These are phyloP conservation scores for Aspergillus sp. DNA, from an alignment of 2,329 filamentous ascomycete genomes.

Conservation along the genomic window DNA sequence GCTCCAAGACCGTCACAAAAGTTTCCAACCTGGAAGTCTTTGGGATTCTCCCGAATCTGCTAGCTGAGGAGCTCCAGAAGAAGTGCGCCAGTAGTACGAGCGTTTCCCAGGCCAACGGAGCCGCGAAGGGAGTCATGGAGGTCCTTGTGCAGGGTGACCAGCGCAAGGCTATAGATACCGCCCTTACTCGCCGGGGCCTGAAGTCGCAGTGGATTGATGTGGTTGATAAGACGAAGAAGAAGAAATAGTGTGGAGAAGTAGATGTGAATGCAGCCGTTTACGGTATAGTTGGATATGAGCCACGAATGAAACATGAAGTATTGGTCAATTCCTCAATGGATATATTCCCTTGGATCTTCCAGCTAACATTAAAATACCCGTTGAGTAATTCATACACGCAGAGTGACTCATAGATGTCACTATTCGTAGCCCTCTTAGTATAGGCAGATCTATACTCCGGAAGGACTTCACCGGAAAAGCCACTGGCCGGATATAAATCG, in stretches of 20 bases:
- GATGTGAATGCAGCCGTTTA: not conserved
- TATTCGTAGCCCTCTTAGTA: not conserved
- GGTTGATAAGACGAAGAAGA: slow-evolving; percentile 68
- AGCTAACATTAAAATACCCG: not conserved
- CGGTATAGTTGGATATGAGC: not conserved
- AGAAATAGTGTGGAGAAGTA: slow-evolving; percentile 48
- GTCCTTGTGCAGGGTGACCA: slow-evolving; percentile 69
- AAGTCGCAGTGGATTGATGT: slow-evolving; percentile 61
- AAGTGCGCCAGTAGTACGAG: slow-evolving; percentile 68
- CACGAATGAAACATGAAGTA: no score
- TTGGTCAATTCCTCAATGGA: no score
- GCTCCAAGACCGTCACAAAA: slow-evolving; percentile 66
- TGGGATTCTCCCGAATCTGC: slow-evolving; percentile 57
- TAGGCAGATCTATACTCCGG: not conserved
- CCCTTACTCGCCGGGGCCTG: slow-evolving; percentile 60
- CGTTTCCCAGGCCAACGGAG: slow-evolving; percentile 61
- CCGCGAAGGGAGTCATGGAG: slow-evolving; percentile 64
- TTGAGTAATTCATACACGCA: not conserved
- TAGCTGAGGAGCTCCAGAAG: slow-evolving; percentile 67
- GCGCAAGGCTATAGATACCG: slow-evolving; percentile 59
- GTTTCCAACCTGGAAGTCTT: slow-evolving; percentile 63
- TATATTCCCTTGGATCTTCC: no score
- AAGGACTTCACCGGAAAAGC: not conserved
- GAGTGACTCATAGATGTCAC: not conserved
- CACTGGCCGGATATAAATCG: not conserved